phyloP scores from a whole-genome alignment of 73 alveolate species.

The Paramecium octaurelia region DNA sequence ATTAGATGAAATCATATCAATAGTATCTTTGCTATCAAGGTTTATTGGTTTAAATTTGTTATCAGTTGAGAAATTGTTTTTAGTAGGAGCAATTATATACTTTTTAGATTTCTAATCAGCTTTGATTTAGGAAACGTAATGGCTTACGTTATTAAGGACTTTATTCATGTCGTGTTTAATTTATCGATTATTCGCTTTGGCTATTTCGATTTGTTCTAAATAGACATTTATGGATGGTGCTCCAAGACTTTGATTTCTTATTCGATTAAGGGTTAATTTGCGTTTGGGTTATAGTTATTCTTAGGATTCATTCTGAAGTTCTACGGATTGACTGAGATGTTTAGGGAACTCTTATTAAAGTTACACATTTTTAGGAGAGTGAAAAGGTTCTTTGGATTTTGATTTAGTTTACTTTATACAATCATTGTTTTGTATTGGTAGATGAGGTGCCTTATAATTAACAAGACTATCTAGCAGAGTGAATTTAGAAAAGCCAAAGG shows the following conservation, averaged over 20 bases:
- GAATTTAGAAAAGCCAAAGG: neutral
- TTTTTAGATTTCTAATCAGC: neutral
- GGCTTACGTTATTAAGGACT: neutral
- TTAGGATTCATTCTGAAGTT: neutral
- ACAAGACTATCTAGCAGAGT: neutral
- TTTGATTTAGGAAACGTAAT: neutral
- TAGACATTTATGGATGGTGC: neutral
- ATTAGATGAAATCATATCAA: neutral
- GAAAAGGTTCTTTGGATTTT: neutral
- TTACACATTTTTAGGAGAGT: neutral
- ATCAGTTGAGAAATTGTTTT: neutral
- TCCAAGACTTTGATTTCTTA: neutral
- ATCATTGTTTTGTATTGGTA: neutral
- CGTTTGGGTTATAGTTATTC: neutral
- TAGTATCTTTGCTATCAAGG: neutral
- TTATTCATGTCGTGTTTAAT: neutral
- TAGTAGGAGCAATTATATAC: neutral
- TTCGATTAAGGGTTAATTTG: neutral
- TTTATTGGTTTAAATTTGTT: neutral
- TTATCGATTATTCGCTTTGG: neutral
- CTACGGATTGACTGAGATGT: neutral
- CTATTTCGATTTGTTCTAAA: neutral
- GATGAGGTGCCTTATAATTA: neutral
- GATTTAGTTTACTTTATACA: neutral
- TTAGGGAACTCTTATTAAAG: neutral